A percentile compares a stretch with the other conserved stretches of the same genome.
phyloP scores from a whole-genome alignment of 2,329 filamentous ascomycete species.

The Chaetomium globosum region DNA sequence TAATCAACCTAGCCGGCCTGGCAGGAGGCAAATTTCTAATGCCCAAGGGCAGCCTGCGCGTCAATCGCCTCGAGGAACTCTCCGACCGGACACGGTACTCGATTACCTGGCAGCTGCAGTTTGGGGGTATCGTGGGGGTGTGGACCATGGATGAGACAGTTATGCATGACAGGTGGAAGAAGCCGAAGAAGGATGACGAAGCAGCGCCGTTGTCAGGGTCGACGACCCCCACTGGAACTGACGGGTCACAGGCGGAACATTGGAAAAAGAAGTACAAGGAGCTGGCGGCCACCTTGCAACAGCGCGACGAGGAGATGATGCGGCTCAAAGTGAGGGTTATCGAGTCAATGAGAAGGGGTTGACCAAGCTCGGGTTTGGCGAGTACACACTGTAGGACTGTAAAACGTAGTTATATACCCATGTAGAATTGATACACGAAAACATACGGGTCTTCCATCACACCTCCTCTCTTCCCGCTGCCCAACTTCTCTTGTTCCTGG shows the following conservation, averaged over 20 bases:
- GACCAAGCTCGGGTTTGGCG: neutral
- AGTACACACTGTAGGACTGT: neutral
- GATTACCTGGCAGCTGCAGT: slow-evolving; percentile 59
- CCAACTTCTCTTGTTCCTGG: neutral
- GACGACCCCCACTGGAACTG: neutral
- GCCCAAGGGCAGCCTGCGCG: slow-evolving; percentile 46
- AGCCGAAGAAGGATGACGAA: slow-evolving; percentile 5
- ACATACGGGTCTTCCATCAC: neutral
- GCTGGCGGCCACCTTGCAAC: slow-evolving; percentile 61
- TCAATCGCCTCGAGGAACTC: slow-evolving; percentile 50
- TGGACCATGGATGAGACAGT: slow-evolving; percentile 58
- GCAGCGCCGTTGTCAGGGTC: neutral
- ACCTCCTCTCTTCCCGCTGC: neutral
- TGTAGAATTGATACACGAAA: neutral
- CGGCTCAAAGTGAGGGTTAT: slow-evolving; percentile 50
- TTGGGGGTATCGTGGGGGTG: slow-evolving; percentile 55
- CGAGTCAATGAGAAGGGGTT: slow-evolving; percentile 40
- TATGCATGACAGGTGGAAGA: slow-evolving; percentile 47
- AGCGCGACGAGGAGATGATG: slow-evolving; percentile 57
- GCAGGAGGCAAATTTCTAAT: slow-evolving; percentile 57
- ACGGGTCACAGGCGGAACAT: slow-evolving; percentile 34
- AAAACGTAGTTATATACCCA: slow-evolving; percentile 5
- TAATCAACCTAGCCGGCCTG: slow-evolving; percentile 62
- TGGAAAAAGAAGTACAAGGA: slow-evolving; percentile 60
- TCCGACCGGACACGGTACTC: slow-evolving; percentile 51